These are phyloP conservation scores for Malania oleifera DNA, from an alignment of 164 flowering plant genomes.

Conservation along the genomic window DNA sequence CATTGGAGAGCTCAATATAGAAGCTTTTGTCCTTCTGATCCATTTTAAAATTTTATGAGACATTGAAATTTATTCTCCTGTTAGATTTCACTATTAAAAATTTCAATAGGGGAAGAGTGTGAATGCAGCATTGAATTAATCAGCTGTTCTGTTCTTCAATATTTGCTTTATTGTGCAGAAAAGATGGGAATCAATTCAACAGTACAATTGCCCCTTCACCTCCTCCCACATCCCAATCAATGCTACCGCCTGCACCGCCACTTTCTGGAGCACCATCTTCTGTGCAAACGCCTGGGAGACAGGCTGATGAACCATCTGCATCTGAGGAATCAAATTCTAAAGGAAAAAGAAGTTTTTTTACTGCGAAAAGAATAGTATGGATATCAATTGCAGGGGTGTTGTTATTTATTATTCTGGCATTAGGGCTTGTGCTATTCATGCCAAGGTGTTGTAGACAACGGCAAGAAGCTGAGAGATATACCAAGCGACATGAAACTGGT, in stretches of 20 bases:
- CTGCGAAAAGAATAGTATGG: constrained; percentile 40
- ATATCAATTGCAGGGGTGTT: constrained; percentile 47
- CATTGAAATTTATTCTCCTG: no score
- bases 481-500: constrained; percentile 38
- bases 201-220: constrained; percentile 35
- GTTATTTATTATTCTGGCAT: constrained; percentile 28
- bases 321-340: constrained; percentile 29
- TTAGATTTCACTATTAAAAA: no score
- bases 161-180: constrained; percentile 46
- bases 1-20: neutral
- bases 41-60: no score
- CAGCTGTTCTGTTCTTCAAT: no score
- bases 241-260: constrained; percentile 25
- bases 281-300: constrained; percentile 26
- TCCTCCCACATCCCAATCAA: constrained; percentile 30
- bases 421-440: constrained; percentile 34
- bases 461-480: constrained; percentile 21
- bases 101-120: no score
- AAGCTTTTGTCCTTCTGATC: no score
- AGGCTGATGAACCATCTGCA: constrained; percentile 44
- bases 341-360: constrained; percentile 19
- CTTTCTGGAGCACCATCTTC: constrained; percentile 18
- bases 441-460: constrained; percentile 34
- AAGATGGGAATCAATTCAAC: constrained; percentile 79
- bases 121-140: no score